Conservation (phyloP, 805 yeast genomes). For the Sugiyamaella chiloensis region DNA sequence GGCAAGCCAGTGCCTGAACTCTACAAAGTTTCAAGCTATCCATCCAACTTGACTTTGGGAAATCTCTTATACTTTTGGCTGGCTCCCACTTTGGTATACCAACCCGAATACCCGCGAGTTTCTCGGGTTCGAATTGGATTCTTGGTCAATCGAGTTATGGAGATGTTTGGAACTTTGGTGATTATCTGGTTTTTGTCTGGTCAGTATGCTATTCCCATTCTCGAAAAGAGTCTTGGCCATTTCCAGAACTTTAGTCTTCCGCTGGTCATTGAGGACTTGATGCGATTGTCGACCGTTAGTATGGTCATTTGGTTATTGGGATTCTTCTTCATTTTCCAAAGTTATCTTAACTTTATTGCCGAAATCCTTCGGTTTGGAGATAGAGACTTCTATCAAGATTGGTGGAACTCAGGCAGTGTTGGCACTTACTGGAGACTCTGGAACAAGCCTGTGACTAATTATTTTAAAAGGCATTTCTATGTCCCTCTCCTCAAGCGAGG, state of each 20-base stretch:
- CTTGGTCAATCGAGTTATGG: conserved; percentile 35
- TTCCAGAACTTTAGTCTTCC: conserved; percentile 27
- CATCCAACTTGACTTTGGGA: conserved; percentile 37
- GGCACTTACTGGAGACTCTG: conserved; percentile 47
- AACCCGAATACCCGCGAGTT: conserved; percentile 45
- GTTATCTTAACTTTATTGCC: conserved; percentile 41
- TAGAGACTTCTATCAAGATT: conserved; percentile 45
- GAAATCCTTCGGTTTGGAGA: conserved; percentile 45
- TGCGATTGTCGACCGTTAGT: conserved; percentile 40
- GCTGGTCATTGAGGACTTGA: conserved; percentile 35
- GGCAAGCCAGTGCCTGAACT: conserved; percentile 32
- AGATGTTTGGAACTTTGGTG: conserved; percentile 33
- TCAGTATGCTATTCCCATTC: conserved; percentile 44
- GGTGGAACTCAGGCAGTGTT: conserved; percentile 52
- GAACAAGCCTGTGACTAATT: conserved; percentile 45
- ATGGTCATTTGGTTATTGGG: conserved; percentile 44
- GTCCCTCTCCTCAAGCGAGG: conserved; percentile 39
- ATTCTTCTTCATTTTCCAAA: conserved; percentile 43
- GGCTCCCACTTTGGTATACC: conserved; percentile 48
- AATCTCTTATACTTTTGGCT: conserved; percentile 41
- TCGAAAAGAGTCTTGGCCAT: conserved; percentile 35
- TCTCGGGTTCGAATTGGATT: conserved; percentile 32
- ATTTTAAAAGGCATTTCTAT: conserved; percentile 43
- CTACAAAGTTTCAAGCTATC: conserved; percentile 37
- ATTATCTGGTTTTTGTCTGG: conserved; percentile 39